These are phyloP conservation scores for Teratosphaeria epicoccoides DNA, from an alignment of 2,329 filamentous ascomycete genomes.

Conservation along the genomic window DNA sequence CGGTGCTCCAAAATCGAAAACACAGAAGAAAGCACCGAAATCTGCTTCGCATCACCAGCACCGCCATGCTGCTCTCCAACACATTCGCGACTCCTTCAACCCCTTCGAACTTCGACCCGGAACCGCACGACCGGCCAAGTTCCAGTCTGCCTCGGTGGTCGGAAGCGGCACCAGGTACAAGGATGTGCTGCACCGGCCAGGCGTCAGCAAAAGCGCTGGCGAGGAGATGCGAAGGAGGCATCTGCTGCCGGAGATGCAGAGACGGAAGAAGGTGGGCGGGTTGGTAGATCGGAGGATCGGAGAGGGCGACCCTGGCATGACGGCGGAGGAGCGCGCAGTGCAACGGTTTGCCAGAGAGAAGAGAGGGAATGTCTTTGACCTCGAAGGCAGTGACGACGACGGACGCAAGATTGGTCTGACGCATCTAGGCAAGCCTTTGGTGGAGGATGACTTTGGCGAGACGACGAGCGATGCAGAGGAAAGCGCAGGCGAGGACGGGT, in stretches of 20 bases:
- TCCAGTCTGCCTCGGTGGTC: slow-evolving; percentile 47
- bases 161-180: slow-evolving; percentile 33
- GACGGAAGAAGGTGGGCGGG: slow-evolving; percentile 80
- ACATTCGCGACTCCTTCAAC: slow-evolving; percentile 93
- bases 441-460: slow-evolving; percentile 53
- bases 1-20: slow-evolving; percentile 88
- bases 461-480: slow-evolving; percentile 12
- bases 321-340: slow-evolving; percentile 81
- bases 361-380: slow-evolving; percentile 72
- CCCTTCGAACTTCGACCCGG: slow-evolving; percentile 77
- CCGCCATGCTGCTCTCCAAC: slow-evolving; percentile 65
- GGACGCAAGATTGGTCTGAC: slow-evolving; percentile 49
- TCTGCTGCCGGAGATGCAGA: slow-evolving; percentile 79
- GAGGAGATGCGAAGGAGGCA: slow-evolving; percentile 81
- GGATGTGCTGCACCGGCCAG: slow-evolving; percentile 61
- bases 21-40: slow-evolving; percentile 62
- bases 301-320: slow-evolving; percentile 90
- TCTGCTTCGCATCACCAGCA: slow-evolving; percentile 53
- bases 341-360: slow-evolving; percentile 87
- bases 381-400: slow-evolving; percentile 70
- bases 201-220: slow-evolving; percentile 71
- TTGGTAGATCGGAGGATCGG: slow-evolving; percentile 90
- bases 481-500: slow-evolving; percentile 21
- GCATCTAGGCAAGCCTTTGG: slow-evolving; percentile 54
- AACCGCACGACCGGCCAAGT: slow-evolving; percentile 61